Percentiles rank a stretch among this genome's conserved stretches.
Conservation (phyloP, 805 yeast genomes). For the Yamadazyma endophytica region DNA sequence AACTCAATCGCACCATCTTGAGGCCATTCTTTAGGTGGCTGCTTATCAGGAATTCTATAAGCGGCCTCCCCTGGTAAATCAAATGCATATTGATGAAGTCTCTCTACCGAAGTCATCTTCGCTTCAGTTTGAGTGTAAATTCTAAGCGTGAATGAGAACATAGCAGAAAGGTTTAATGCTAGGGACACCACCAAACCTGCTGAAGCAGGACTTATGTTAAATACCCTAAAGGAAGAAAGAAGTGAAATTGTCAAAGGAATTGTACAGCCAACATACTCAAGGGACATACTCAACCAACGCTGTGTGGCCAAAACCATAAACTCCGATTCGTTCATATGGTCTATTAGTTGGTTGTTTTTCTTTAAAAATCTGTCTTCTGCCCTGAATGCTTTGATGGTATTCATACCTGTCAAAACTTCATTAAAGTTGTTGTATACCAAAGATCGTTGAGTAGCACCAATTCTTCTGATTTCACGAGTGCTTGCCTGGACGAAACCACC, state of each 20-base stretch:
- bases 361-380: slow-evolving; percentile 19
- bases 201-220: slow-evolving; percentile 29
- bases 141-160: slow-evolving; percentile 26
- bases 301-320: slow-evolving; percentile 33
- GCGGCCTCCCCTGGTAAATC: slow-evolving; percentile 66
- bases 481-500: slow-evolving; percentile 35
- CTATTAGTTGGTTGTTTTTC: slow-evolving; percentile 21
- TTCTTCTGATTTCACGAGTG: slow-evolving; percentile 34
- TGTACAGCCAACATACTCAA: slow-evolving; percentile 22
- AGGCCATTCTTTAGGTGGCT: slow-evolving; percentile 51
- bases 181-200: slow-evolving; percentile 33
- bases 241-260: slow-evolving; percentile 25
- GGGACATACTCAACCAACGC: slow-evolving; percentile 29
- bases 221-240: slow-evolving; percentile 28
- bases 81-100: slow-evolving; percentile 42
- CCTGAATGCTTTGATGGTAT: slow-evolving; percentile 31
- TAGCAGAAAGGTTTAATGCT: slow-evolving; percentile 28
- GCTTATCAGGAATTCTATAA: slow-evolving; percentile 38
- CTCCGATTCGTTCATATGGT: slow-evolving; percentile 34
- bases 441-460: slow-evolving; percentile 37
- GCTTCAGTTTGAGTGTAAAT: slow-evolving; percentile 32
- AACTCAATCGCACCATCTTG: slow-evolving; percentile 43
- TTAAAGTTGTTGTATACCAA: slow-evolving; percentile 35
- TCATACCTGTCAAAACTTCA: slow-evolving; percentile 34
- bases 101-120: slow-evolving; percentile 37